Conservation (phyloP, 306 rosid genomes). For the Quercus wislizeni region DNA sequence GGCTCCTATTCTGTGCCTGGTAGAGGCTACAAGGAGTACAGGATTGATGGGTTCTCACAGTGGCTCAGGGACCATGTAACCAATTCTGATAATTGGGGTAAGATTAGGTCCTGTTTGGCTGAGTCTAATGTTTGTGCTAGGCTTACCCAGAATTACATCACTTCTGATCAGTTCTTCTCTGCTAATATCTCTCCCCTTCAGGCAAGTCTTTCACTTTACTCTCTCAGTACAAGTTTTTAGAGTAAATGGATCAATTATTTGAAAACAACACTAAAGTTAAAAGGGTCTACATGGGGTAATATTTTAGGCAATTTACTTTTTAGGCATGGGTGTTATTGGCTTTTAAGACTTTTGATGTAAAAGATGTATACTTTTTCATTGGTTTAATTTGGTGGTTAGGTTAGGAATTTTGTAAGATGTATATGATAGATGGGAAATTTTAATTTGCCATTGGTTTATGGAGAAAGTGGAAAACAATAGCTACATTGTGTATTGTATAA, state of each 20-base stretch:
- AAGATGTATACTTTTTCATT: background rate
- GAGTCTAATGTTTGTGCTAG: constrained; percentile 56
- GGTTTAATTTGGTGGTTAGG: background rate
- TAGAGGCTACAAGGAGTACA: constrained; percentile 51
- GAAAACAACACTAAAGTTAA: too few relatives aligned
- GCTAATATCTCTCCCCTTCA: constrained; percentile 78
- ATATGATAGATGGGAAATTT: background rate
- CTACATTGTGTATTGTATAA: background rate
- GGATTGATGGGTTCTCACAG: constrained; percentile 50
- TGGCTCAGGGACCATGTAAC: constrained; percentile 72
- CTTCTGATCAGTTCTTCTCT: constrained; percentile 59
- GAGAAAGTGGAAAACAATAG: background rate
- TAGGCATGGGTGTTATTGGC: too few relatives aligned
- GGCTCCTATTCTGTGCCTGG: constrained; percentile 64
- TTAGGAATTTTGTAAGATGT: background rate
- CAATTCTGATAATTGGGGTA: constrained; percentile 50
- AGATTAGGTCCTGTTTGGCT: constrained; percentile 68
- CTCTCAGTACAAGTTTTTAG: too few relatives aligned
- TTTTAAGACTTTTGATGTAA: background rate
- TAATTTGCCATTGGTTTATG: too few relatives aligned
- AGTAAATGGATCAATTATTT: too few relatives aligned
- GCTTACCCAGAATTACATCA: constrained; percentile 45
- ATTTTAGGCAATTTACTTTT: too few relatives aligned
- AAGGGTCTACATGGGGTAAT: too few relatives aligned
- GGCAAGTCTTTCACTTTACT: constrained; percentile 31